These are phyloP conservation scores for Novymonas esmeraldas DNA, from an alignment of 208 protist genomes.

Conservation along the genomic window DNA sequence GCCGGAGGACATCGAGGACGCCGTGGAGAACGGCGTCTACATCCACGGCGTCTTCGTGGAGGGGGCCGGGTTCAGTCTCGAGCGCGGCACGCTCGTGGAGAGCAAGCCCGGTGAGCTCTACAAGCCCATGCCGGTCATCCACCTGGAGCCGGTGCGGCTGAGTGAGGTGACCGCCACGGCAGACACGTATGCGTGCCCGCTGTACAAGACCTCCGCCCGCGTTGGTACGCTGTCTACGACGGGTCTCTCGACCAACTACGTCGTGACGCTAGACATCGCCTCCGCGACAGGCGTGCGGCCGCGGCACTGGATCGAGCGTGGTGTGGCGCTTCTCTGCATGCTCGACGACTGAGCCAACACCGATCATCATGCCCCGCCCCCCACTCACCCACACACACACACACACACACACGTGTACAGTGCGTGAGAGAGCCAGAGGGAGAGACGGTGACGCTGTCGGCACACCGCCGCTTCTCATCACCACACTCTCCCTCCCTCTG, in stretches of 20 bases:
- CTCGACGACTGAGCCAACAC: constrained; percentile 76
- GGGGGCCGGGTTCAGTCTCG: constrained; percentile 77
- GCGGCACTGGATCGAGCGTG: constrained; percentile 92
- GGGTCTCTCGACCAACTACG: constrained; percentile 93
- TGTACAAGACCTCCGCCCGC: constrained; percentile 94
- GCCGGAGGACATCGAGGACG: constrained; percentile 72
- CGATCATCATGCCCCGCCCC: neutral
- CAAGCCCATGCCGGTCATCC: constrained; percentile 86
- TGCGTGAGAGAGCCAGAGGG: too few species aligned
- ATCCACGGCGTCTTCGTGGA: constrained; percentile 94
- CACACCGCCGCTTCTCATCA: neutral
- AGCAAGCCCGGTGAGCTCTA: constrained; percentile 87
- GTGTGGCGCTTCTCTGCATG: constrained; percentile 94
- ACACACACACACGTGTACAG: too few species aligned
- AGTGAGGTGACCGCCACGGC: constrained; percentile 33
- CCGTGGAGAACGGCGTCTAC: constrained; percentile 81
- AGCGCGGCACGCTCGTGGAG: constrained; percentile 59
- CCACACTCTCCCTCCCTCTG: too few species aligned
- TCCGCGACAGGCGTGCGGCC: constrained; percentile 43
- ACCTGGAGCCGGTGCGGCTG: constrained; percentile 83
- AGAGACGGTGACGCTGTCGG: too few species aligned
- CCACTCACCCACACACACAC: too few species aligned
- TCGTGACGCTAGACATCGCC: constrained; percentile 84
- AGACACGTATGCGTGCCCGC: constrained; percentile 83
- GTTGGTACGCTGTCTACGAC: constrained; percentile 91